Conservation (phyloP, 371 early-diverging fungal genomes). For the Mucor indicus region DNA sequence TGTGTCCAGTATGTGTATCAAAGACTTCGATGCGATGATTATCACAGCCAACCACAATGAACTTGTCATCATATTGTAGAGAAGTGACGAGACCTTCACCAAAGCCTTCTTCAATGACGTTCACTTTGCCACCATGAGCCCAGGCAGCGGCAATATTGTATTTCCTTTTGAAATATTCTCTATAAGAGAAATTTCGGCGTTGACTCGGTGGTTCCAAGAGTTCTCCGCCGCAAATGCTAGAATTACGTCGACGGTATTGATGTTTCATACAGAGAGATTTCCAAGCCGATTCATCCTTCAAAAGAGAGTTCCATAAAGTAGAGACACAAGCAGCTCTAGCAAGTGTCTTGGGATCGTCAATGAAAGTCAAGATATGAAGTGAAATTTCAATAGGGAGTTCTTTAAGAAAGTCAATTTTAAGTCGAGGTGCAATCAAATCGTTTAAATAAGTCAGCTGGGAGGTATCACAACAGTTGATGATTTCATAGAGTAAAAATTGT, state of each 20-base stretch:
- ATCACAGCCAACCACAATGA: conserved; percentile 85
- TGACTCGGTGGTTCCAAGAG: conserved; percentile 44
- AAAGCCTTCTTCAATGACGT: conserved; percentile 74
- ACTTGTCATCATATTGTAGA: conserved; percentile 82
- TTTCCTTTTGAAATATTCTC: conserved; percentile 73
- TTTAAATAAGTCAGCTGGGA: conserved; percentile 57
- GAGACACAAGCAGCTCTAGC: conserved; percentile 74
- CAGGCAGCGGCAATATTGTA: conserved; percentile 75
- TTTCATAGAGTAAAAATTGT: conserved; percentile 41
- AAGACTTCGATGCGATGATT: conserved; percentile 83
- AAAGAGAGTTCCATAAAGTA: conserved; percentile 70
- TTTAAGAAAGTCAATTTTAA: conserved; percentile 79
- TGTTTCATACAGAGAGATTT: conserved; percentile 48
- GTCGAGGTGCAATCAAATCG: conserved; percentile 55
- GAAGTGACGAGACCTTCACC: conserved; percentile 80
- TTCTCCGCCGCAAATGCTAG: conserved; percentile 50
- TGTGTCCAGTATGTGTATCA: conserved; percentile 69
- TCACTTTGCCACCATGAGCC: conserved; percentile 67
- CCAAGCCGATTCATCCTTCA: conserved; percentile 62
- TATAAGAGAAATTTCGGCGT: conserved; percentile 60
- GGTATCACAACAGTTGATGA: conserved; percentile 56
- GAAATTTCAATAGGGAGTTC: conserved; percentile 75
- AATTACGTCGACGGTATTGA: conserved; percentile 45
- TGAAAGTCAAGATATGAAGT: conserved; percentile 65
- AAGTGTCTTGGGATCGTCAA: conserved; percentile 70